These are phyloP conservation scores for Penicillium cosmopolitanum DNA, from an alignment of 495 filamentous ascomycete genomes.

Conservation along the genomic window DNA sequence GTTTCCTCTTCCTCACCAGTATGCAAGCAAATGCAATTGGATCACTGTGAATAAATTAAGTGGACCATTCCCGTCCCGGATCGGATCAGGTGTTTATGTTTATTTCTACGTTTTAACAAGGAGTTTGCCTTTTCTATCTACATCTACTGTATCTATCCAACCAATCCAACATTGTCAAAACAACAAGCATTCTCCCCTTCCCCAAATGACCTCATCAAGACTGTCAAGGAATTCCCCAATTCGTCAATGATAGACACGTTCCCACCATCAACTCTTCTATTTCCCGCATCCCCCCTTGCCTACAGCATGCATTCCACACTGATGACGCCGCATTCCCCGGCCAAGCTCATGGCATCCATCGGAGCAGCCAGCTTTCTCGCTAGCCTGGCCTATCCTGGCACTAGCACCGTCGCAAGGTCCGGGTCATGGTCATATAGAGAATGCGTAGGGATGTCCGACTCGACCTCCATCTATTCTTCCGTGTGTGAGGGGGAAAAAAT, in stretches of 20 bases:
- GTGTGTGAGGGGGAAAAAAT: too few relatives aligned
- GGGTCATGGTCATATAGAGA: too few relatives aligned
- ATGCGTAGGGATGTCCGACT: too few relatives aligned
- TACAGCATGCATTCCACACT: slow-evolving; percentile 25
- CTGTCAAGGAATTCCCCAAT: slow-evolving; percentile 8
- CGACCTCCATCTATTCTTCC: too few relatives aligned
- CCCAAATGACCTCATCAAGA: slow-evolving; percentile 24
- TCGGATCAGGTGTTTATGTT: slow-evolving; percentile 23
- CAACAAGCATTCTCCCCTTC: slow-evolving; percentile 28
- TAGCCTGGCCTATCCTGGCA: too few relatives aligned
- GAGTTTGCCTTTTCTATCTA: slow-evolving; percentile 16
- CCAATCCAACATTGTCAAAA: slow-evolving; percentile 18
- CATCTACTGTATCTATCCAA: slow-evolving; percentile 24
- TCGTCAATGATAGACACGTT: slow-evolving; percentile 8
- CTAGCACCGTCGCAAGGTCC: too few relatives aligned
- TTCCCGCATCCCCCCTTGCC: slow-evolving; percentile 17
- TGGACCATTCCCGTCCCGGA: slow-evolving; percentile 16
- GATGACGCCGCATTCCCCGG: slow-evolving; percentile 32
- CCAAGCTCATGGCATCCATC: slow-evolving; percentile 16
- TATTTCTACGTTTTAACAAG: slow-evolving; percentile 16
- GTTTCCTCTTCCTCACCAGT: not conserved
- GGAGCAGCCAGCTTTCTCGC: not conserved
- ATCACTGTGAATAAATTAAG: slow-evolving; percentile 32
- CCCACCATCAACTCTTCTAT: too few relatives aligned
- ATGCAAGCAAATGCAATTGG: slow-evolving; percentile 12